Evolutionary conservation across 164 flowering plant species (phyloP).

Genomic region (Brasenia schreberi): DNA sequence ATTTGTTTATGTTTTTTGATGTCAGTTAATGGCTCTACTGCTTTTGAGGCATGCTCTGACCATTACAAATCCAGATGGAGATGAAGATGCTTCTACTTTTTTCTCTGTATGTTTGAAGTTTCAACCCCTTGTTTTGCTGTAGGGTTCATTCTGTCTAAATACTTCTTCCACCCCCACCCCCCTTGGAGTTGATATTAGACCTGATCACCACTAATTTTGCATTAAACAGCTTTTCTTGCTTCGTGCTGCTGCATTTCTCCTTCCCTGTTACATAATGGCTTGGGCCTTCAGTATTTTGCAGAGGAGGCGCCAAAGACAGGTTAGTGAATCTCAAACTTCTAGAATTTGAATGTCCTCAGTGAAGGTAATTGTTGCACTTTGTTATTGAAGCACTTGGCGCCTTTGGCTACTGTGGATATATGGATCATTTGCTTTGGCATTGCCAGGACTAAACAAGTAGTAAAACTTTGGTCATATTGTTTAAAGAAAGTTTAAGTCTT

Average conservation of each 20-base stretch:
- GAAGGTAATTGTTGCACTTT: too few species aligned
- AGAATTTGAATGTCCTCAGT: too few species aligned
- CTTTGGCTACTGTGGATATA: too few species aligned
- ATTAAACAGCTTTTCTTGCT: constrained; percentile 71
- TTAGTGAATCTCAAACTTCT: constrained; percentile 8
- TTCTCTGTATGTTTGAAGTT: constrained; percentile 48
- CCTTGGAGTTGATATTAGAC: not conserved
- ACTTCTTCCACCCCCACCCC: not conserved
- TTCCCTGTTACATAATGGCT: constrained; percentile 95
- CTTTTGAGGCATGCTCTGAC: constrained; percentile 62
- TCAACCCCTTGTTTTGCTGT: not conserved
- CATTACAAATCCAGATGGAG: constrained; percentile 41
- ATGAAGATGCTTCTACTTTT: constrained; percentile 49
- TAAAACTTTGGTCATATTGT: too few species aligned
- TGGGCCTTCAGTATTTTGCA: constrained; percentile 91
- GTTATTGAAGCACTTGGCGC: too few species aligned
- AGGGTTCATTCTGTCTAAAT: not conserved
- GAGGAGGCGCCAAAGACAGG: constrained; percentile 76
- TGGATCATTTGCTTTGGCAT: too few species aligned
- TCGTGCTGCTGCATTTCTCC: constrained; percentile 81
- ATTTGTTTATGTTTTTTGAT: constrained; percentile 1
- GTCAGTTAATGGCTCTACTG: constrained; percentile 69
- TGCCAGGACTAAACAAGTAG: too few species aligned
- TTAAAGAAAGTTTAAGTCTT: too few species aligned
- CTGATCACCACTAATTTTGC: constrained; percentile 2